Conservation (phyloP, 169 alveolate genomes). For the Plasmodium coatneyi region DNA sequence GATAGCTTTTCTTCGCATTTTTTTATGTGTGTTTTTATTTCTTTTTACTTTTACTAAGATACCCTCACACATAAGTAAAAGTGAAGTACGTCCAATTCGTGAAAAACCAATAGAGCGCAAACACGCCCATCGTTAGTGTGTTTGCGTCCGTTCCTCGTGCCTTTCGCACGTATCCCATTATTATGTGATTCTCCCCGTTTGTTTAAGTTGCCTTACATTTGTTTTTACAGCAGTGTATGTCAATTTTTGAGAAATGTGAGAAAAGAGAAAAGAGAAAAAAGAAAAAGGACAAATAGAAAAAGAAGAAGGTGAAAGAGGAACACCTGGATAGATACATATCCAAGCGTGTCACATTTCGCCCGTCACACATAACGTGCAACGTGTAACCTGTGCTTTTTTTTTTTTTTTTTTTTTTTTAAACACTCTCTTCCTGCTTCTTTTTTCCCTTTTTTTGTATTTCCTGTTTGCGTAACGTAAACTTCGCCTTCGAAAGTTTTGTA, state of each 20-base stretch:
- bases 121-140: neutral
- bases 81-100: constrained; percentile 8
- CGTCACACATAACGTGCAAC: neutral
- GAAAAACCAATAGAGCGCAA: neutral
- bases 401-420: neutral
- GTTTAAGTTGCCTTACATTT: neutral
- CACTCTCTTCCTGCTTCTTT: neutral
- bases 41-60: neutral
- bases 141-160: neutral
- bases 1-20: neutral
- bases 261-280: neutral
- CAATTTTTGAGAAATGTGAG: neutral
- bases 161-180: neutral
- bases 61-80: neutral
- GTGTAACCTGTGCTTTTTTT: neutral
- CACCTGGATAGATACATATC: neutral
- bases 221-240: neutral
- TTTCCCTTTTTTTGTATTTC: neutral
- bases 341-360: neutral
- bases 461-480: neutral
- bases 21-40: neutral
- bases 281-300: neutral
- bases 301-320: neutral
- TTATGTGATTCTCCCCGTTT: neutral
- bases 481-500: neutral